These are phyloP conservation scores for Penicillium vulpinum DNA, from an alignment of 2,329 filamentous ascomycete genomes.

Conservation along the genomic window DNA sequence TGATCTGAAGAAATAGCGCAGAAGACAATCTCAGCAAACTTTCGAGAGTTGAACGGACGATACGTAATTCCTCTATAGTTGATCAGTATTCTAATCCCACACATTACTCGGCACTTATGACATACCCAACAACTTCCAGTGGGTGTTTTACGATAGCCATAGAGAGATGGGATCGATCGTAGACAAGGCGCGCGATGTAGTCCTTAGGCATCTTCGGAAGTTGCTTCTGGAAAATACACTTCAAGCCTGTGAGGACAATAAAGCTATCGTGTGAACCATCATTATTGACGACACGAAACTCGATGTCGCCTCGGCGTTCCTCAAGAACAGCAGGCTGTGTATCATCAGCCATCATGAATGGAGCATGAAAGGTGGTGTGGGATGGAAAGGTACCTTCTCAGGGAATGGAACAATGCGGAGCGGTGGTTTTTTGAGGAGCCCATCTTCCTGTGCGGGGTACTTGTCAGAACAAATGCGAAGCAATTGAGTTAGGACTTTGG, in stretches of 20 bases:
- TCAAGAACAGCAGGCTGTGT: conserved; percentile 80
- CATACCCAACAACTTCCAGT: conserved; percentile 76
- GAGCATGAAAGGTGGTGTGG: not conserved
- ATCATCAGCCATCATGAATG: conserved; percentile 23
- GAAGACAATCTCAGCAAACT: conserved; percentile 98
- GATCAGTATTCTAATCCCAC: conserved; percentile 13
- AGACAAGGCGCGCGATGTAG: conserved; percentile 95
- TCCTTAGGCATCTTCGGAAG: conserved; percentile 99
- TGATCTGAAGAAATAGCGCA: conserved; percentile 97
- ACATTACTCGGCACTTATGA: conserved; percentile 1
- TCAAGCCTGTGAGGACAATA: conserved; percentile 91
- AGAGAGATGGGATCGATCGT: conserved; percentile 92
- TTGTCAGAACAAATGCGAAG: not conserved
- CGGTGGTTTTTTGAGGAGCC: conserved; percentile 50
- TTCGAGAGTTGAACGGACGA: conserved; percentile 84
- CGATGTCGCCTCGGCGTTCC: conserved; percentile 90
- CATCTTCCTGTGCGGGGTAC: conserved; percentile 36
- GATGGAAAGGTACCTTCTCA: conserved; percentile 65
- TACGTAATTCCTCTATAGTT: conserved; percentile 82
- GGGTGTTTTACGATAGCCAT: conserved; percentile 98
- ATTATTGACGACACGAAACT: conserved; percentile 98
- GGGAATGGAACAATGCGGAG: conserved; percentile 76
- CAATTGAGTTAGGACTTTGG: not conserved
- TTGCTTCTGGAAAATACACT: conserved; percentile 98
- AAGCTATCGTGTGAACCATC: conserved; percentile 83